Conservation (phyloP, 2,329 filamentous ascomycete genomes). For the Pestalotiopsis sp. region DNA sequence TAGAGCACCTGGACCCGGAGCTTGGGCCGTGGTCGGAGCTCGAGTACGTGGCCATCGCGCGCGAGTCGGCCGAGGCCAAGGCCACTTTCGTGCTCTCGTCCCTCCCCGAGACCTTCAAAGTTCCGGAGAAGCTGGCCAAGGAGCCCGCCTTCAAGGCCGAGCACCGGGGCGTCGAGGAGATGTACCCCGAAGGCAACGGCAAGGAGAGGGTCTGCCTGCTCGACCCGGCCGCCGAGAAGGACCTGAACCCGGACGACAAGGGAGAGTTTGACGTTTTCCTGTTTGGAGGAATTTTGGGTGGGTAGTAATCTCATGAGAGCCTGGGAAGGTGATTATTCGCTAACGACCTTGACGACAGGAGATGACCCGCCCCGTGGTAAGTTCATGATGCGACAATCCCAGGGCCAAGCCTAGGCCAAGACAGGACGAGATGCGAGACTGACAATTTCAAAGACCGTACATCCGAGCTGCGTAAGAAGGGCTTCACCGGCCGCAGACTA, state of each 20-base stretch:
- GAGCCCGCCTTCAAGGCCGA: constrained; percentile 71
- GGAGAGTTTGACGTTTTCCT: constrained; percentile 86
- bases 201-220: constrained; percentile 84
- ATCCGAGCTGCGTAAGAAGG: constrained; percentile 92
- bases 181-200: constrained; percentile 65
- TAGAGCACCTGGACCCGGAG: constrained; percentile 95
- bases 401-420: not conserved
- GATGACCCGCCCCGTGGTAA: constrained; percentile 91
- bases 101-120: constrained; percentile 68
- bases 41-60: constrained; percentile 87
- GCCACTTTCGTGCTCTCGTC: constrained; percentile 82
- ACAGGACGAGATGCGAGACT: not conserved
- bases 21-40: constrained; percentile 92
- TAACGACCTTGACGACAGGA: constrained; percentile 51
- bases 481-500: constrained; percentile 83
- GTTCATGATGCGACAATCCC: constrained; percentile 23
- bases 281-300: constrained; percentile 94
- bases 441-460: constrained; percentile 63
- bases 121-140: constrained; percentile 59
- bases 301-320: constrained; percentile 27
- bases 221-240: constrained; percentile 80
- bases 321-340: not conserved
- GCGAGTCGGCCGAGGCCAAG: constrained; percentile 70
- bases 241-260: constrained; percentile 82
- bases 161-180: constrained; percentile 76